Evolutionary conservation across 2,329 filamentous ascomycete genomes (phyloP), one percentile per base, ranked within the genome.

Genomic region (Nemania sp.): DNA sequence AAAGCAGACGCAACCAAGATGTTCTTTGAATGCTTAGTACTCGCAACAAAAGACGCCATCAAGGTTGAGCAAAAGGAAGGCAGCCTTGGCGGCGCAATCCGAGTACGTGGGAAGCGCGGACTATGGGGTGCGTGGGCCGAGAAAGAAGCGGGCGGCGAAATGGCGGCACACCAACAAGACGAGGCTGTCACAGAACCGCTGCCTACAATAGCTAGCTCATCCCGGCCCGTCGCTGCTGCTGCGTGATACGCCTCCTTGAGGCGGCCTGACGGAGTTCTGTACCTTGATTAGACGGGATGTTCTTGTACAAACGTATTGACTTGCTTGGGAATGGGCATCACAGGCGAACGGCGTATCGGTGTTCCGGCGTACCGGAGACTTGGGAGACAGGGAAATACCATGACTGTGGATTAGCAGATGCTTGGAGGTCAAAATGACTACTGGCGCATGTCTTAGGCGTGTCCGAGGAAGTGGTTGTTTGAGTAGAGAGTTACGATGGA

Each of bases 41-140:
- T 99, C 48, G 95, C 94, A 5, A 99, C 95, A 43, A 99, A 99
- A 79, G 95, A 99, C 74, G 95, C 95, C 29, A 90, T 99, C 78
- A 97, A 97, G 78, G 92, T 98, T 25, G 94, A 98, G 74, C 95
- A 99, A 77, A 84, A 85, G 50, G 81, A 88, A 63, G 84, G 84
- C 13, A 72, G 83, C 39, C 84, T 98, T 25, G 93, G 93, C 51
- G 90, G 88, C 2, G 85, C 89, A 13, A 91, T 99, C 71, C 84
- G 89, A 60, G 90, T 99, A 60, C 84, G 92, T 67, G 92, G 90
- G 60, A 99, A 99, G 84, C 86, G 91, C 69, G 94, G 91, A n/a
- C 87, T 99, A 2, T 99, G 95, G 94, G 95, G 94, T 54, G 87
- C 89, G 39, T 99, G 95, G 95, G 95, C 95, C 0, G 95, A 98